Conservation (phyloP, 1,284 basidiomycete species). For the Marasmius tenuissimus region DNA sequence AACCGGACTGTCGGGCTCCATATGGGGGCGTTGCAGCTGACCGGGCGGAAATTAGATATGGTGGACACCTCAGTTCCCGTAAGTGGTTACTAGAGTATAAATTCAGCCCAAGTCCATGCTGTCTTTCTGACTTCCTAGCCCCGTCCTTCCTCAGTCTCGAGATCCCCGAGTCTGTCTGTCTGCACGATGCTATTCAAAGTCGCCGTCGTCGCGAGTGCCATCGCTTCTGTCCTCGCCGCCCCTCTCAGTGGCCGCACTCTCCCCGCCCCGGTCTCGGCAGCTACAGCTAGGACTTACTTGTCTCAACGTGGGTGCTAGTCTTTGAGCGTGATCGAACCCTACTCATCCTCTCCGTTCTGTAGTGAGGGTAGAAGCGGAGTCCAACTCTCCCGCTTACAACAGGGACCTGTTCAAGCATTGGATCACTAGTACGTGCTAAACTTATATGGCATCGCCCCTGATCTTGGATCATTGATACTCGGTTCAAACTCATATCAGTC, state of each 20-base stretch:
- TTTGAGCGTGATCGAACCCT: background rate
- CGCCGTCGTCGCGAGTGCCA: background rate
- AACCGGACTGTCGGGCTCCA: too few relatives aligned
- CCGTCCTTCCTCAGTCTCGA: too few relatives aligned
- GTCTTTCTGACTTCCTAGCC: too few relatives aligned
- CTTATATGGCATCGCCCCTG: background rate
- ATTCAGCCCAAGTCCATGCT: too few relatives aligned
- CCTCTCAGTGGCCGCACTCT: conserved; percentile 1
- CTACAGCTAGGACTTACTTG: conserved; percentile 4
- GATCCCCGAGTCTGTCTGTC: too few relatives aligned
- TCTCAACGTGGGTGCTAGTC: background rate
- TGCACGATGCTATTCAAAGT: too few relatives aligned
- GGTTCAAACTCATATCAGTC: conserved; percentile 27
- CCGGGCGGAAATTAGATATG: too few relatives aligned
- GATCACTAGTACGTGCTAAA: background rate
- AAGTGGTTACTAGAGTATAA: too few relatives aligned
- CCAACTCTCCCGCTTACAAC: conserved; percentile 7
- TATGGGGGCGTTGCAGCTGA: too few relatives aligned
- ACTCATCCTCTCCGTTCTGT: background rate
- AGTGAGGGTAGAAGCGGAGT: conserved; percentile 8
- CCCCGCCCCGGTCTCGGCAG: background rate
- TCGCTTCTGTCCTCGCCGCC: conserved; percentile 2
- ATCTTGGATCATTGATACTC: background rate
- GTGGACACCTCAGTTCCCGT: too few relatives aligned
- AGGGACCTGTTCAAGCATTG: conserved; percentile 8